A percentile compares a stretch with the other conserved stretches of the same genome.
These are phyloP conservation scores for Cutaneotrichosporon spelunceum DNA, from an alignment of 1,284 basidiomycete genomes.

Conservation along the genomic window DNA sequence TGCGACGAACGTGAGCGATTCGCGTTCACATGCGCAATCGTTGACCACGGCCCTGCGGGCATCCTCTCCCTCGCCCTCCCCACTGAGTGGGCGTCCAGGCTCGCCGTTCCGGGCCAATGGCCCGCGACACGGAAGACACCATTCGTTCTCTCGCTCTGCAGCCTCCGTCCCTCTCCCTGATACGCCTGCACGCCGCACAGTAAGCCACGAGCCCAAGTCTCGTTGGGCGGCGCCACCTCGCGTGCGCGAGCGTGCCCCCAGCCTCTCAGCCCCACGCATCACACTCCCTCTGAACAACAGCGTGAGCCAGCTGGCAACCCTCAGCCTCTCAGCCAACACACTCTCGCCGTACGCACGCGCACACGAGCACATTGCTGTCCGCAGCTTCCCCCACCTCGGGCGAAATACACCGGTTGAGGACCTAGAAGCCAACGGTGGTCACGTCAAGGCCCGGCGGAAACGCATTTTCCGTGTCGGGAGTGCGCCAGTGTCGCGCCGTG, in stretches of 20 bases:
- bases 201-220: background rate
- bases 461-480: slow-evolving; percentile 65
- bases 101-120: background rate
- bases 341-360: slow-evolving; percentile 84
- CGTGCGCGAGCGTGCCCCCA: slow-evolving; percentile 13
- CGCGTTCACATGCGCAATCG: background rate
- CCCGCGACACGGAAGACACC: background rate
- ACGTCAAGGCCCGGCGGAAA: slow-evolving; percentile 70
- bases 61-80: background rate
- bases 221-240: background rate
- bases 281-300: slow-evolving; percentile 71
- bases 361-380: slow-evolving; percentile 81
- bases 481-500: slow-evolving; percentile 4
- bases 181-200: background rate
- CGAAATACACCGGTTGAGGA: slow-evolving; percentile 28
- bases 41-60: background rate
- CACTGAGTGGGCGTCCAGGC: background rate
- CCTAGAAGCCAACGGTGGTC: background rate
- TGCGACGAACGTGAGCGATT: background rate
- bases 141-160: background rate
- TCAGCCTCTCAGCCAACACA: slow-evolving; percentile 81
- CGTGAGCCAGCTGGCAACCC: slow-evolving; percentile 75
- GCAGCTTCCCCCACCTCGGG: slow-evolving; percentile 66
- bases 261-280: slow-evolving; percentile 50
- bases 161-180: background rate